Evolutionary conservation across 192 early-diverging fungal species (phyloP).

Genomic region (Coemansia sp.): DNA sequence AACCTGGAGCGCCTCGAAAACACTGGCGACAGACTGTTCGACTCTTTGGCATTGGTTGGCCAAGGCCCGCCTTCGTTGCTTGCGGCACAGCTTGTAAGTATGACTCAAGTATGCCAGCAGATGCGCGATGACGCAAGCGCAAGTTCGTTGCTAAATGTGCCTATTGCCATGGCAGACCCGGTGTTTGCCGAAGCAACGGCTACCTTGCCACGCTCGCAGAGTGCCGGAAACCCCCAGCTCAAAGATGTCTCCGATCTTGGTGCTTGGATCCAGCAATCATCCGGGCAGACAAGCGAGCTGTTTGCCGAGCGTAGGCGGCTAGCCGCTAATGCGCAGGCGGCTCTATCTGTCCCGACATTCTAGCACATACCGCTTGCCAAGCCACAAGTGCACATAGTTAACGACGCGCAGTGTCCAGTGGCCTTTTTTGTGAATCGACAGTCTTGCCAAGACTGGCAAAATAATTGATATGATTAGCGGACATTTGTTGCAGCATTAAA

Average conservation of each 20-base stretch:
- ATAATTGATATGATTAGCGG: not conserved
- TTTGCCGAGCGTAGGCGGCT: slow-evolving; percentile 41
- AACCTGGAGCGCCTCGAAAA: slow-evolving; percentile 31
- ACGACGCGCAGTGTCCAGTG: too few species aligned
- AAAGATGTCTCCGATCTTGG: slow-evolving; percentile 1
- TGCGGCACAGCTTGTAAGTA: slow-evolving; percentile 40
- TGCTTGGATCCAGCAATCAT: slow-evolving; percentile 26
- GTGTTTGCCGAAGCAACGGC: slow-evolving; percentile 3
- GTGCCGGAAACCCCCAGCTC: not conserved
- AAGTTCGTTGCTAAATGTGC: slow-evolving; percentile 26
- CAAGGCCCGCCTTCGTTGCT: slow-evolving; percentile 49
- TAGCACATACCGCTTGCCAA: too few species aligned
- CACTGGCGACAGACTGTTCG: slow-evolving; percentile 37
- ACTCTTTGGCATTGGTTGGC: slow-evolving; percentile 43
- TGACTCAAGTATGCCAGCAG: slow-evolving; percentile 46
- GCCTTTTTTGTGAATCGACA: too few species aligned
- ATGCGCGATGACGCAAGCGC: slow-evolving; percentile 22
- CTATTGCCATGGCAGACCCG: slow-evolving; percentile 9
- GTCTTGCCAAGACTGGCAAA: too few species aligned
- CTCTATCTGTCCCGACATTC: slow-evolving; percentile 33
- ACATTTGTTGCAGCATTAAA: not conserved
- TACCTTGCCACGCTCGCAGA: slow-evolving; percentile 10
- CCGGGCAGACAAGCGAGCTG: slow-evolving; percentile 25
- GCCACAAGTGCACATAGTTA: not conserved
- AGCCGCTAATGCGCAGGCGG: slow-evolving; percentile 38